A percentile compares a stretch with the other conserved stretches of the same genome.
phyloP scores from a whole-genome alignment of 805 yeast genomes.

The Maudiozyma saulgeensis region DNA sequence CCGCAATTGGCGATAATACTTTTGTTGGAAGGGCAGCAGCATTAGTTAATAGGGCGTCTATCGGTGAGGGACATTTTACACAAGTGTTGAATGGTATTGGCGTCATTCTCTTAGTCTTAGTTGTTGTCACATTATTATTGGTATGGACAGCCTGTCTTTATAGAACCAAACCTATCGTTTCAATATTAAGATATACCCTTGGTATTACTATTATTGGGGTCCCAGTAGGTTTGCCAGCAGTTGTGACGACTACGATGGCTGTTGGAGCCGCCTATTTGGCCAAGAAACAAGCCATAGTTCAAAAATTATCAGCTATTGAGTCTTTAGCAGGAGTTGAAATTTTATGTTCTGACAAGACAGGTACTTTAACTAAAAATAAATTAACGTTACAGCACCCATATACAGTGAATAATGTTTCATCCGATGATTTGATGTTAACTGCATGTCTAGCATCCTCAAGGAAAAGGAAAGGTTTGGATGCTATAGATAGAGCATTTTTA shows the following conservation, averaged over 20 bases:
- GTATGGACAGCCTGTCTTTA: slow-evolving; percentile 93
- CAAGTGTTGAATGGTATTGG: slow-evolving; percentile 97
- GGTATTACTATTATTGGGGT: slow-evolving; percentile 97
- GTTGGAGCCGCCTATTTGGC: slow-evolving; percentile 99
- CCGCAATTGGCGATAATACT: slow-evolving; percentile 91
- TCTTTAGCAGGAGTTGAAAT: slow-evolving; percentile 96
- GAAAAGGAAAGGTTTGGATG: slow-evolving; percentile 97
- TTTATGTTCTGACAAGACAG: slow-evolving; percentile 96
- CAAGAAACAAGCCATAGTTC: slow-evolving; percentile 94
- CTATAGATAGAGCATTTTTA: slow-evolving; percentile 93
- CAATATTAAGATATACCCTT: slow-evolving; percentile 81
- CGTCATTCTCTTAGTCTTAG: slow-evolving; percentile 80
- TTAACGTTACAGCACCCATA: slow-evolving; percentile 92
- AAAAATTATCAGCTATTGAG: slow-evolving; percentile 92
- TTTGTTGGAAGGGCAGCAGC: slow-evolving; percentile 97
- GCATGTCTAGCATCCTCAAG: slow-evolving; percentile 97
- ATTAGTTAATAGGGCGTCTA: slow-evolving; percentile 86
- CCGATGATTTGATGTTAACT: slow-evolving; percentile 93
- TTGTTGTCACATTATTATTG: slow-evolving; percentile 72
- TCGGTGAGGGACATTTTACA: slow-evolving; percentile 91
- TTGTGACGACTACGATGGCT: slow-evolving; percentile 97
- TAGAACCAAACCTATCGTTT: slow-evolving; percentile 78
- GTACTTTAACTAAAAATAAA: slow-evolving; percentile 96
- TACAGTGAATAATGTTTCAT: slow-evolving; percentile 94
- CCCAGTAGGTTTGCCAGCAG: slow-evolving; percentile 98